Conservation (phyloP, 352 stramenopile genomes). For the Plasmopara viticola region DNA sequence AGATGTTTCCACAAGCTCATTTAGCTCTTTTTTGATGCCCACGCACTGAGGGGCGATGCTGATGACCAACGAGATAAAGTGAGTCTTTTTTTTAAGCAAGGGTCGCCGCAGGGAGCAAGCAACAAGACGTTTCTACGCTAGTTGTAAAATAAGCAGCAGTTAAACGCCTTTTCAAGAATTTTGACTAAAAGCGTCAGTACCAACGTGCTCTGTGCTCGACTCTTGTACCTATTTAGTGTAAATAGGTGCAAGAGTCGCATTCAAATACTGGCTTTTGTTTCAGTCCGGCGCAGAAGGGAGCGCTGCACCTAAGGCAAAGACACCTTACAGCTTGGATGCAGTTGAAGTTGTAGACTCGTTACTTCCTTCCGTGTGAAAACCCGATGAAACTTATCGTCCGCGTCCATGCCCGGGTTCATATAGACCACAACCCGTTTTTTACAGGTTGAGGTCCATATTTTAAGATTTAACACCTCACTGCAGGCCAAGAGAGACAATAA, state of each 20-base stretch:
- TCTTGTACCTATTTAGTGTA: conserved; percentile 87
- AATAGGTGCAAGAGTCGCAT: conserved; percentile 48
- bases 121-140: conserved; percentile 95
- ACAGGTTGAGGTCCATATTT: too few species aligned
- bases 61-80: conserved; percentile 93
- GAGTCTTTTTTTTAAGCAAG: conserved; percentile 94
- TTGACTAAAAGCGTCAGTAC: conserved; percentile 96
- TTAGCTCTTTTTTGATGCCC: conserved; percentile 94
- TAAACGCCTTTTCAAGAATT: conserved; percentile 97
- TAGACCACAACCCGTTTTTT: neutral
- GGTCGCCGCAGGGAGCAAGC: conserved; percentile 88
- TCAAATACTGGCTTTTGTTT: conserved; percentile 65
- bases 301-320: conserved; percentile 43
- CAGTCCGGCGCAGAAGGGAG: conserved; percentile 47
- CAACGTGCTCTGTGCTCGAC: conserved; percentile 87
- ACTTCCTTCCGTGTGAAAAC: conserved; percentile 41
- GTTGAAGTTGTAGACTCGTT: conserved; percentile 18
- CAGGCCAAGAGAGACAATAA: too few species aligned
- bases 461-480: too few species aligned
- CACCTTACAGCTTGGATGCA: conserved; percentile 35
- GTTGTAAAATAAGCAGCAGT: conserved; percentile 94
- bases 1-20: conserved; percentile 74
- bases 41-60: conserved; percentile 90
- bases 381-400: conserved; percentile 74
- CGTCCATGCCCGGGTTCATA: neutral